Conservation (phyloP, 83 land plant species). For the Picea abies region DNA sequence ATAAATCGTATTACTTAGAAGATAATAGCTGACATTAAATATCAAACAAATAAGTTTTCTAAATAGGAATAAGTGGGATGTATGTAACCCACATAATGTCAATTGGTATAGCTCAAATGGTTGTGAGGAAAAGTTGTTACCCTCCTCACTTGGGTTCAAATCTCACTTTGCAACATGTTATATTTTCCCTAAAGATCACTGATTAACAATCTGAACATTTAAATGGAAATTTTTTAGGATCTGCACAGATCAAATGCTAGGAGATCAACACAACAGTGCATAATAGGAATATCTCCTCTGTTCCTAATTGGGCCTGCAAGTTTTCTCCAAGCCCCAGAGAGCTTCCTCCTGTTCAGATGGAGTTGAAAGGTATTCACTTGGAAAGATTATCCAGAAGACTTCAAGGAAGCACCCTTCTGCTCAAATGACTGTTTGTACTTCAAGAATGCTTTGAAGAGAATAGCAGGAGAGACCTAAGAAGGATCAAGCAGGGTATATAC, state of each 20-base stretch:
- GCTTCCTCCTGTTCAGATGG: not conserved
- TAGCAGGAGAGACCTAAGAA: not conserved
- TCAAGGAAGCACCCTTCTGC: not conserved
- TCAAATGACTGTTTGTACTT: not conserved
- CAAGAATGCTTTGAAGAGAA: not conserved
- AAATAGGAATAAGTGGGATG: not conserved
- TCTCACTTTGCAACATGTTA: not conserved
- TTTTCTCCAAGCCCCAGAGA: not conserved
- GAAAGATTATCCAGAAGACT: not conserved
- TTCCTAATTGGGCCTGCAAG: not conserved
- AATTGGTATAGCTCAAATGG: too few species aligned
- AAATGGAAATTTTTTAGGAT: not conserved
- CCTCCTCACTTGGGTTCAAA: too few species aligned
- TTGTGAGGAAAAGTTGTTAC: too few species aligned
- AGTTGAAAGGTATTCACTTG: not conserved
- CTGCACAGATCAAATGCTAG: not conserved
- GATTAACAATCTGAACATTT: not conserved
- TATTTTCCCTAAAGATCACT: not conserved
- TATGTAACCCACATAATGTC: too few species aligned
- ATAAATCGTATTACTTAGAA: too few species aligned
- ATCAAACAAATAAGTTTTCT: not conserved
- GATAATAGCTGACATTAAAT: not conserved
- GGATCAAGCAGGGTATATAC: not conserved
- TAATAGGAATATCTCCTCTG: not conserved
- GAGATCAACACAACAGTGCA: not conserved